Evolutionary conservation across 1,284 basidiomycete species (phyloP).

Genomic region (Sporisorium sorghi): DNA sequence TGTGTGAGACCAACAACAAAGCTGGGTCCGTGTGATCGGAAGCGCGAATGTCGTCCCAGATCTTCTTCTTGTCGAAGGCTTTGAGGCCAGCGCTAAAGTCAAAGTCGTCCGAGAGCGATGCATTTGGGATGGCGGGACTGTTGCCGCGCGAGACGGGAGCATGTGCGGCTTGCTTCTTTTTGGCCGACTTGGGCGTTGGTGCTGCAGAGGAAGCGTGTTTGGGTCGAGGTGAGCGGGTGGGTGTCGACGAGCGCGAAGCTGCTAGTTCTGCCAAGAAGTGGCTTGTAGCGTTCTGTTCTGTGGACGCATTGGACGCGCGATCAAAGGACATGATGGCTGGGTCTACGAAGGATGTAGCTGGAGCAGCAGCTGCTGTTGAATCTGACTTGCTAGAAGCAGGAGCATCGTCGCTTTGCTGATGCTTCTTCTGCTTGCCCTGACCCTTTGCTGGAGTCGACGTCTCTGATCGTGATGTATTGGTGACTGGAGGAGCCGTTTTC

Average conservation of each 20-base stretch:
- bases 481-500: background rate
- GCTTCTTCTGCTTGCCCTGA: conserved; percentile 19
- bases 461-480: conserved; percentile 4
- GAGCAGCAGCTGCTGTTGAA: conserved; percentile 7
- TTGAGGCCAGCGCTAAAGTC: conserved; percentile 46
- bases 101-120: conserved; percentile 39
- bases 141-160: conserved; percentile 13
- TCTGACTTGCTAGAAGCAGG: conserved; percentile 6
- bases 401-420: conserved; percentile 5
- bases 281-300: conserved; percentile 10
- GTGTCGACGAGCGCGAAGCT: conserved; percentile 37
- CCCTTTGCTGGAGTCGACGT: conserved; percentile 14
- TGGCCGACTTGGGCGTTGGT: conserved; percentile 22
- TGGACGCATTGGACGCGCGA: conserved; percentile 4
- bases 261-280: conserved; percentile 21
- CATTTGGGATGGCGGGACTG: conserved; percentile 37
- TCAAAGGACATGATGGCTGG: conserved; percentile 33
- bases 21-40: conserved; percentile 46
- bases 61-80: conserved; percentile 52
- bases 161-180: conserved; percentile 24
- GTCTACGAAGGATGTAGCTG: conserved; percentile 18
- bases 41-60: conserved; percentile 52
- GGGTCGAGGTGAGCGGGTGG: conserved; percentile 45
- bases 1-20: conserved; percentile 43
- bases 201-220: conserved; percentile 20